Evolutionary conservation across 352 stramenopile genomes (phyloP).

Genomic region (Pythium dissotocum): DNA sequence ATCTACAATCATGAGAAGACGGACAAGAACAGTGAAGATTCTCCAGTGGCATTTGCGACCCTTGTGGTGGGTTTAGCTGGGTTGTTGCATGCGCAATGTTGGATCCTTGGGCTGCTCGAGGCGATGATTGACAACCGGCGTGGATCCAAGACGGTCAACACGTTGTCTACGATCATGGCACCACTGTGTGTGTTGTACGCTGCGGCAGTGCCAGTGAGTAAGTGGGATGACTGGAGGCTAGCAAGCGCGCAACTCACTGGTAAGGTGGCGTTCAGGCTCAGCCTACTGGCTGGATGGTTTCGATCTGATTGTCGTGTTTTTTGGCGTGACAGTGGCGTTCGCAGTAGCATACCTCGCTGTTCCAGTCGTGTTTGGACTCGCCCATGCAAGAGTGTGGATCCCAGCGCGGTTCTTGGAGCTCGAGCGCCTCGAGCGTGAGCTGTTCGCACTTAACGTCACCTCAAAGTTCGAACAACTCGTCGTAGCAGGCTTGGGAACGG

Average conservation of each 20-base stretch:
- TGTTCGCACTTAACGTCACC: slow-evolving; percentile 41
- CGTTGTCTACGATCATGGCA: background rate
- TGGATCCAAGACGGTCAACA: background rate
- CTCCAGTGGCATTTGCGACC: no score
- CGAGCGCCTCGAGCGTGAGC: slow-evolving; percentile 41
- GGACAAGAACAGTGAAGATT: no score
- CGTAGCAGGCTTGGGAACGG: slow-evolving; percentile 53
- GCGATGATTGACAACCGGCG: background rate
- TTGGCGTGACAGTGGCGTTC: slow-evolving; percentile 18
- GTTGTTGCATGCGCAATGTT: background rate
- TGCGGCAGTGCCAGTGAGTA: no score
- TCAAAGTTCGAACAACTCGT: slow-evolving; percentile 43
- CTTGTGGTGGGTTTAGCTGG: background rate
- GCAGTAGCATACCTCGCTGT: slow-evolving; percentile 32
- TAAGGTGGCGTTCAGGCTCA: slow-evolving; percentile 17
- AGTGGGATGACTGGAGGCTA: slow-evolving; percentile 31
- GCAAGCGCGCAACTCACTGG: slow-evolving; percentile 26
- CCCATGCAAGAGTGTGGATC: slow-evolving; percentile 42
- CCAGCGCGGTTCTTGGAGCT: slow-evolving; percentile 46
- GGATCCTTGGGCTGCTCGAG: background rate
- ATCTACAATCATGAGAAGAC: no score
- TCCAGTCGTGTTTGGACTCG: slow-evolving; percentile 32
- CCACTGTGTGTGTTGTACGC: background rate
- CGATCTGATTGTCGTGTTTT: no score
- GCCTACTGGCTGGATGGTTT: no score